Evolutionary conservation across 768 basidiomycete species (phyloP), one percentile per base, ranked within the genome.

Genomic region (Boletus tylopilopsis): DNA sequence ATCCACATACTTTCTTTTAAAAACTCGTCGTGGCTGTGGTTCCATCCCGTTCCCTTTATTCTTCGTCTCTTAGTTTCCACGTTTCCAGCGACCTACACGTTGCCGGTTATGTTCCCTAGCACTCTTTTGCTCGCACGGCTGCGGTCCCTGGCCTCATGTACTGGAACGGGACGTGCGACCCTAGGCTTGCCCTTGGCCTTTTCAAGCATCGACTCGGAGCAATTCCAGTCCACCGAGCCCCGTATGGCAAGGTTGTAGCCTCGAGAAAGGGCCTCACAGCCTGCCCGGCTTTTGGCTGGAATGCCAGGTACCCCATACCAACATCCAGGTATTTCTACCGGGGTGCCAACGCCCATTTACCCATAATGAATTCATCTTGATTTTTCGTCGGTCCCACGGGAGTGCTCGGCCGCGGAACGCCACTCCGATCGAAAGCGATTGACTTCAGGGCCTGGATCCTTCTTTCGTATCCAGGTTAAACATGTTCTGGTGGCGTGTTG

Each of bases 91-190:
- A 52, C 37, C 25, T n/a, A 37, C 57, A 19, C 50, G 48, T 41
- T 42, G 25, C 45, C 21, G 25, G 34, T 55, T n/a, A 13, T 30
- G 29, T 53, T 23, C 37, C 39, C 38, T 42, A 16, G 37, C 25
- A n/a, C 23, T n/a, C 48, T 22, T 41, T 39, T 40, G 32, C 53
- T 59, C 58, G 53, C 58, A 56, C 58, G 47, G 19, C 9, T 15
- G 9, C 11, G 25, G 43, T 36, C 58, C 57, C 58, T 59, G 57
- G 11, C 53, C 57, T 55, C 49, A 42, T 54, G 49, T 40, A 16
- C 35, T 39, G 41, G n/a, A 38, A 47, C 4, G 32, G 25, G 32
- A n/a, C 36, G 42, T 54, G 45, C 11, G 37, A 34, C 53, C 52
- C 41, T 59, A 2, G 18, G 13, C 25, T 41, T 12, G 33, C 12